Evolutionary conservation across 2,329 filamentous ascomycete species (phyloP).

Genomic region (Septoria linicola): DNA sequence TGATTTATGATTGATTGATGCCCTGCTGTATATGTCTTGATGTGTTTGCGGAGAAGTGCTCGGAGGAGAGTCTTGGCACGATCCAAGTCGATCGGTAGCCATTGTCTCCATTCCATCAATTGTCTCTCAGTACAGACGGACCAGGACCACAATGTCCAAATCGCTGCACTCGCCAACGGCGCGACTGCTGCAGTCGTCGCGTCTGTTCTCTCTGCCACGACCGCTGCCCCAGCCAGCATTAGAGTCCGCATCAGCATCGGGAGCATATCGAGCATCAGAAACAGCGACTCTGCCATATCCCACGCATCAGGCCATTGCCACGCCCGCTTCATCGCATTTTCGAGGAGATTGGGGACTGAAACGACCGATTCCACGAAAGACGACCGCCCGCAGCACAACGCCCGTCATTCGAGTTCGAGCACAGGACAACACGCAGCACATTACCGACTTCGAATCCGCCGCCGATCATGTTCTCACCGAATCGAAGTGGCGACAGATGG

Average conservation of each 20-base stretch:
- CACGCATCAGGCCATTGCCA: slow-evolving; percentile 79
- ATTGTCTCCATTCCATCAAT: too few relatives aligned
- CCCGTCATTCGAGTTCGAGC: slow-evolving; percentile 73
- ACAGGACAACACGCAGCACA: slow-evolving; percentile 80
- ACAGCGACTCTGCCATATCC: slow-evolving; percentile 75
- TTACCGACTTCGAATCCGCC: slow-evolving; percentile 84
- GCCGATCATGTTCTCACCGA: slow-evolving; percentile 78
- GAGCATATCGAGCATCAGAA: slow-evolving; percentile 57
- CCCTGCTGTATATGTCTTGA: not conserved
- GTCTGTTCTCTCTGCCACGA: slow-evolving; percentile 82
- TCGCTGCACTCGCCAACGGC: slow-evolving; percentile 57
- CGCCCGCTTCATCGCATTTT: slow-evolving; percentile 67
- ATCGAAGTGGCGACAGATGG: slow-evolving; percentile 82
- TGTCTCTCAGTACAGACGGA: too few relatives aligned
- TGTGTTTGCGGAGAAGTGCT: not conserved
- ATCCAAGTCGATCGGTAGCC: too few relatives aligned
- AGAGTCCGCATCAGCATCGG: slow-evolving; percentile 46
- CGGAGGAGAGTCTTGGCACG: too few relatives aligned
- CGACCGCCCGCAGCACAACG: slow-evolving; percentile 67
- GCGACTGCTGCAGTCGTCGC: slow-evolving; percentile 76
- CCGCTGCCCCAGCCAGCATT: slow-evolving; percentile 64
- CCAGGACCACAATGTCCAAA: slow-evolving; percentile 41
- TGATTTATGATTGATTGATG: not conserved
- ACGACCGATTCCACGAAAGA: slow-evolving; percentile 71
- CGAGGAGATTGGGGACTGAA: slow-evolving; percentile 94